These are phyloP conservation scores for Candida ulmi DNA, from an alignment of 805 yeast genomes.

Conservation along the genomic window DNA sequence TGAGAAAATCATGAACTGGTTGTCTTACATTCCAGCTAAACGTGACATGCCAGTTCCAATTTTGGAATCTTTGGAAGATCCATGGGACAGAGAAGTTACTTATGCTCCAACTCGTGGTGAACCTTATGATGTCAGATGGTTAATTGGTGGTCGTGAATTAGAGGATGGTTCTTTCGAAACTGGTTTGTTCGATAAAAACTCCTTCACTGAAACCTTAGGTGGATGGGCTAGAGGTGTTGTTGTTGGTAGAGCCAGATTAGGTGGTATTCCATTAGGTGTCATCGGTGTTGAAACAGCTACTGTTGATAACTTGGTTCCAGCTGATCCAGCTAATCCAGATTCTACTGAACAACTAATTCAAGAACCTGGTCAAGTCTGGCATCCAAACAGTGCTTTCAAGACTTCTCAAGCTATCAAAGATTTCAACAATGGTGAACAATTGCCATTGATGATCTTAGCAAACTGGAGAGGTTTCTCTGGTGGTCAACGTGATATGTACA, in stretches of 20 bases:
- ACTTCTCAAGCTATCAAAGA: conserved; percentile 98
- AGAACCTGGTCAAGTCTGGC: conserved; percentile 99
- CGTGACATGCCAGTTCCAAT: conserved; percentile 90
- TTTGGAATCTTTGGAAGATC: conserved; percentile 62
- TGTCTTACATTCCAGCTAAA: conserved; percentile 89
- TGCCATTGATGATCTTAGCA: conserved; percentile 95
- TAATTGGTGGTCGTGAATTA: conserved; percentile 79
- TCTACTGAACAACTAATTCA: conserved; percentile 83
- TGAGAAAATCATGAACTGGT: conserved; percentile 90
- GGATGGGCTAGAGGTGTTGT: conserved; percentile 99
- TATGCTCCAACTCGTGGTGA: conserved; percentile 67
- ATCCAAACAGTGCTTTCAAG: conserved; percentile 98
- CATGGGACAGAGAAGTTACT: conserved; percentile 92
- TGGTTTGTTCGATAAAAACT: conserved; percentile 88
- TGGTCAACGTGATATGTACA: conserved; percentile 99
- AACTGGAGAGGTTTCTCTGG: conserved; percentile 99
- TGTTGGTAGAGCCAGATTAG: conserved; percentile 97
- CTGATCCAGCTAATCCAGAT: conserved; percentile 97
- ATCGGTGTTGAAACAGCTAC: conserved; percentile 92
- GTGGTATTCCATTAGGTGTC: conserved; percentile 98
- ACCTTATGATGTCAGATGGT: conserved; percentile 88
- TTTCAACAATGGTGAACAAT: conserved; percentile 96
- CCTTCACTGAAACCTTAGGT: conserved; percentile 92
- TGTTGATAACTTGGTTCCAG: conserved; percentile 87
- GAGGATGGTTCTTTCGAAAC: conserved; percentile 67